Evolutionary conservation across 352 stramenopile genomes (phyloP).

Genomic region (Elongisporangium senticosum): DNA sequence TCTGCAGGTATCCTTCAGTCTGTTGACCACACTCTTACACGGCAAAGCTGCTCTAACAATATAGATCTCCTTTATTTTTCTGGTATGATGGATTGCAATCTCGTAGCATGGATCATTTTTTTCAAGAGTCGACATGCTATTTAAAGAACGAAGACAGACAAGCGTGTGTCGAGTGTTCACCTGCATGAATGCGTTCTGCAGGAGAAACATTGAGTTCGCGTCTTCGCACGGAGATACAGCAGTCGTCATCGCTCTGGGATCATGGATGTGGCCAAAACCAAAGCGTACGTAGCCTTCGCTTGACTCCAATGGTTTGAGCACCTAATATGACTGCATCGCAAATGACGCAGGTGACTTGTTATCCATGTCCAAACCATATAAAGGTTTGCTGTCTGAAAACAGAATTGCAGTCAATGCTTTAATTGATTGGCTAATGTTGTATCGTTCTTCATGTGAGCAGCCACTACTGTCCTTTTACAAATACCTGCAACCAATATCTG

Average conservation of each 20-base stretch:
- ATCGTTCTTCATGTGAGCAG: slow-evolving; percentile 10
- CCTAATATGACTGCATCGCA: not conserved
- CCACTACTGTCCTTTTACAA: slow-evolving; percentile 80
- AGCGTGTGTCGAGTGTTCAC: not conserved
- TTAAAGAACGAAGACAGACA: not conserved
- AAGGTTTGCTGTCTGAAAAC: slow-evolving; percentile 8
- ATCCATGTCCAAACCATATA: slow-evolving; percentile 23
- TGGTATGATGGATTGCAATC: no score
- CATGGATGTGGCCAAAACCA: not conserved
- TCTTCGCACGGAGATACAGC: slow-evolving; percentile 36
- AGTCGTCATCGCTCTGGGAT: slow-evolving; percentile 18
- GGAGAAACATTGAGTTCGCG: slow-evolving; percentile 35
- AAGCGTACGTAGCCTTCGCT: slow-evolving; percentile 6
- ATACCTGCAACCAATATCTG: slow-evolving; percentile 63
- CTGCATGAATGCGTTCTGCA: slow-evolving; percentile 9
- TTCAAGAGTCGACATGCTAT: not conserved
- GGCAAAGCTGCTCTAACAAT: no score
- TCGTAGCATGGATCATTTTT: no score
- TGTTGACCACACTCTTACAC: no score
- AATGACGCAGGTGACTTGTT: slow-evolving; percentile 4
- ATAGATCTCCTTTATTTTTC: no score
- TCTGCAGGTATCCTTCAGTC: not conserved
- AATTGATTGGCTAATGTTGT: not conserved
- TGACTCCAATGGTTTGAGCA: not conserved
- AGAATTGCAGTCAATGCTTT: not conserved